Evolutionary conservation across 495 filamentous ascomycete species (phyloP).

Genomic region (Penicillium crystallinum): DNA sequence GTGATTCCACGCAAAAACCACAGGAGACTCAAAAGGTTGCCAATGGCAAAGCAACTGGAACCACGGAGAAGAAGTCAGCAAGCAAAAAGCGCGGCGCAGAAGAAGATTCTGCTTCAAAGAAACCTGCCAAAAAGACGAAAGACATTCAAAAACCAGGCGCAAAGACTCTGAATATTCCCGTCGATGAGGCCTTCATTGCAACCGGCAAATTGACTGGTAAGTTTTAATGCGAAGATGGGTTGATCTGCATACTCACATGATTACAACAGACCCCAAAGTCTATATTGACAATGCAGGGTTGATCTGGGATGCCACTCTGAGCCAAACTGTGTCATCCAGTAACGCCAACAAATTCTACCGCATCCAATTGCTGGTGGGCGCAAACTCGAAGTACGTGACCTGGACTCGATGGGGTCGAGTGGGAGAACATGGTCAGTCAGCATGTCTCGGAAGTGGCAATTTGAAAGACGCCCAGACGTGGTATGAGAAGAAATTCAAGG

Average conservation of each 20-base stretch:
- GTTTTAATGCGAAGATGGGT: not conserved
- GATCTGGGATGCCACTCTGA: conserved; percentile 56
- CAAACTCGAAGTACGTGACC: conserved; percentile 35
- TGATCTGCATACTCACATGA: not conserved
- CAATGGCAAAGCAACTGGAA: conserved; percentile 3
- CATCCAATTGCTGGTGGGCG: conserved; percentile 43
- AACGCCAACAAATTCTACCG: conserved; percentile 76
- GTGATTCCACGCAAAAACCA: not conserved
- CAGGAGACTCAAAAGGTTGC: not conserved
- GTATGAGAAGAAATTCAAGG: conserved; percentile 73
- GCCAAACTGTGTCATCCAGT: conserved; percentile 43
- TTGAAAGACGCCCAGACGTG: conserved; percentile 43
- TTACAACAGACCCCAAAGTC: conserved; percentile 36
- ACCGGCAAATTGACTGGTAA: conserved; percentile 5
- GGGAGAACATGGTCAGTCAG: conserved; percentile 62
- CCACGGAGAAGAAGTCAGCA: conserved; percentile 11
- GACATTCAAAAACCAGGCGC: conserved; percentile 40
- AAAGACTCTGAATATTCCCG: conserved; percentile 37
- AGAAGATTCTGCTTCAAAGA: not conserved
- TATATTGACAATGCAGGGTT: conserved; percentile 58
- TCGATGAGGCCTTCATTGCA: conserved; percentile 43
- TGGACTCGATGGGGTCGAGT: conserved; percentile 80
- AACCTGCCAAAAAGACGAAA: conserved; percentile 33
- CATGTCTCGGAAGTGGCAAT: conserved; percentile 36
- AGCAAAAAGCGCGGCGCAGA: conserved; percentile 21